A percentile compares a stretch with the other conserved stretches of the same genome.
Evolutionary conservation across 2,329 filamentous ascomycete species (phyloP).

Genomic region (Ophiostoma perfectum): DNA sequence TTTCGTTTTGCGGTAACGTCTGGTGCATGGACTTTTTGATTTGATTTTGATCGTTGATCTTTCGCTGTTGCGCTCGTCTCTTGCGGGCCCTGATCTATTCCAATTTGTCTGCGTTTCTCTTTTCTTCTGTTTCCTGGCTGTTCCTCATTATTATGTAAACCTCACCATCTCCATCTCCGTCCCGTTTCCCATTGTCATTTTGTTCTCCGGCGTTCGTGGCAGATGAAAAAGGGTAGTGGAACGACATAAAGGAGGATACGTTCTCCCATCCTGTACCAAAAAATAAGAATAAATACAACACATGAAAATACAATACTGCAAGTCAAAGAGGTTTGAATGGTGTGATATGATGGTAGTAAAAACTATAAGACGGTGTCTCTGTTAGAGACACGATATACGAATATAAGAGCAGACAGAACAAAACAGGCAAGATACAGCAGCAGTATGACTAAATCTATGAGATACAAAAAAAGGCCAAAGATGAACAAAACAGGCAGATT

Average conservation of each 20-base stretch:
- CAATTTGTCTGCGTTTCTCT: neutral
- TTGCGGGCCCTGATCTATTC: constrained; percentile 8
- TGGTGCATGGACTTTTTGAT: constrained; percentile 9
- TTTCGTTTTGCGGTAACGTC: constrained; percentile 13
- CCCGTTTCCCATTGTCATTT: neutral
- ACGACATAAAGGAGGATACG: neutral
- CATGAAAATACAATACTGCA: neutral
- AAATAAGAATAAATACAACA: neutral
- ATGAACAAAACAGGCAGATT: neutral
- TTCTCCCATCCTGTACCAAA: neutral
- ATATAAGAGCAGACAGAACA: neutral
- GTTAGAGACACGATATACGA: neutral
- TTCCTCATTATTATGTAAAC: neutral
- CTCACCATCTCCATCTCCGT: neutral
- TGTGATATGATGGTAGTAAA: neutral
- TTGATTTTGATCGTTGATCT: neutral
- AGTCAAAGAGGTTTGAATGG: neutral
- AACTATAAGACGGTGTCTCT: neutral
- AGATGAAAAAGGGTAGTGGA: neutral
- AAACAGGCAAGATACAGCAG: neutral
- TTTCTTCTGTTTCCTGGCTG: neutral
- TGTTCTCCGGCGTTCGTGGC: constrained; percentile 16
- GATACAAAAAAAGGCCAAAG: constrained; percentile 9
- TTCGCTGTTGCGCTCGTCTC: neutral
- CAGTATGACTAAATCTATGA: constrained; percentile 18